phyloP scores from a whole-genome alignment of 2,329 filamentous ascomycete genomes.

The Cercospora sesami region DNA sequence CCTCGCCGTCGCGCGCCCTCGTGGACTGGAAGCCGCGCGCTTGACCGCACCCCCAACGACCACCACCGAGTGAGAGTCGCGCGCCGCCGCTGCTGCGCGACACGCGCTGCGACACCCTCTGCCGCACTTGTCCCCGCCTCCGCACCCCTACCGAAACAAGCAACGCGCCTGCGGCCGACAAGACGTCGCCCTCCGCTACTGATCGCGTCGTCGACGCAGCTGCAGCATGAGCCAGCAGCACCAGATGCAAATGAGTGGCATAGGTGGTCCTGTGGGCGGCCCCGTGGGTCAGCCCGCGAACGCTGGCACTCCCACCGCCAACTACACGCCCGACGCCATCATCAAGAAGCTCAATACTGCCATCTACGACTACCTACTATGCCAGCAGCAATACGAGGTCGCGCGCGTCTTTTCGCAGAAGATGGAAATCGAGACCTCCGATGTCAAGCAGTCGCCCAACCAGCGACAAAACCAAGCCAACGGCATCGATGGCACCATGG shows the following conservation, averaged over 20 bases:
- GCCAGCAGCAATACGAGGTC: constrained; percentile 78
- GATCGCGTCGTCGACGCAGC: constrained; percentile 18
- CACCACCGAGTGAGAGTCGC: neutral
- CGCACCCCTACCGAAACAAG: constrained; percentile 2
- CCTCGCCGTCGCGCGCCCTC: constrained; percentile 1
- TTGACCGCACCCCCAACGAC: neutral
- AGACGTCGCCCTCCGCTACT: neutral
- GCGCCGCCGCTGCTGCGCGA: constrained; percentile 2
- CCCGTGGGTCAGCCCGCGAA: constrained; percentile 54
- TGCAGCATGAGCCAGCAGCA: constrained; percentile 58
- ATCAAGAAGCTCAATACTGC: constrained; percentile 69
- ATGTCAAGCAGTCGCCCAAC: constrained; percentile 63
- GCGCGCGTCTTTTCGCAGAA: constrained; percentile 69
- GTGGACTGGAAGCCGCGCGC: neutral
- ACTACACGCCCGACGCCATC: constrained; percentile 53
- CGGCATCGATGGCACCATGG: constrained; percentile 69
- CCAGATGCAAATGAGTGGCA: constrained; percentile 65
- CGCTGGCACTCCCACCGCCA: constrained; percentile 33
- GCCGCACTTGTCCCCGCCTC: neutral
- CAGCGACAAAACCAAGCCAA: constrained; percentile 61
- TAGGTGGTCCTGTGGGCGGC: constrained; percentile 57
- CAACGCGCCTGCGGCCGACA: constrained; percentile 4
- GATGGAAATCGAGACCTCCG: constrained; percentile 45
- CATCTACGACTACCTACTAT: constrained; percentile 89
- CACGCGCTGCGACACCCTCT: neutral